These are phyloP conservation scores for Rhodomyrtus tomentosa DNA, from an alignment of 345 rosid genomes.

Conservation along the genomic window DNA sequence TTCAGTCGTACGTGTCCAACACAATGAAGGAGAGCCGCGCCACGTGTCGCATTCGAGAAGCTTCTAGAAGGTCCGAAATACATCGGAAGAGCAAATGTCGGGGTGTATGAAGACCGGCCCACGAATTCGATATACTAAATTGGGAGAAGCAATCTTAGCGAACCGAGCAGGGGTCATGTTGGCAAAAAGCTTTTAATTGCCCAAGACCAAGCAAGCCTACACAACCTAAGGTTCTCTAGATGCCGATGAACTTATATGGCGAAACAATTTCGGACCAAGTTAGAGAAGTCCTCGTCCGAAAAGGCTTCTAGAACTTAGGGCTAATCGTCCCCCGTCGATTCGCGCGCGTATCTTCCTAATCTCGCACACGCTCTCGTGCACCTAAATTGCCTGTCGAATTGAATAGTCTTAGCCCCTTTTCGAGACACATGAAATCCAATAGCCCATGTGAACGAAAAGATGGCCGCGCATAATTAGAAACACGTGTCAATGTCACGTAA, in stretches of 20 bases:
- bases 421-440: not conserved
- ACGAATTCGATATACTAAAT: not conserved
- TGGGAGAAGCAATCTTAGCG: not conserved
- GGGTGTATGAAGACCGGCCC: not conserved
- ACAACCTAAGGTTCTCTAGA: not conserved
- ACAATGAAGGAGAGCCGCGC: too few relatives aligned
- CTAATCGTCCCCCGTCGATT: not conserved
- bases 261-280: not conserved
- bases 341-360: not conserved
- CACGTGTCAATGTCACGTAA: not conserved
- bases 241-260: not conserved
- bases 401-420: not conserved
- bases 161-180: fast-evolving
- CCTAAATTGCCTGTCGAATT: not conserved
- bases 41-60: too few relatives aligned
- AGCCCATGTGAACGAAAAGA: not conserved
- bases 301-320: not conserved
- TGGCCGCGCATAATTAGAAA: not conserved
- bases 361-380: not conserved
- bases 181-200: not conserved
- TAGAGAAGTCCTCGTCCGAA: not conserved
- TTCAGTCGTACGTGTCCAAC: too few relatives aligned
- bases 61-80: too few relatives aligned
- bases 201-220: not conserved
- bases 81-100: too few relatives aligned